A percentile compares a stretch with the other conserved stretches of the same genome.
These are phyloP conservation scores for Persicaria maculosa DNA, from an alignment of 148 eudicot species.

Conservation along the genomic window DNA sequence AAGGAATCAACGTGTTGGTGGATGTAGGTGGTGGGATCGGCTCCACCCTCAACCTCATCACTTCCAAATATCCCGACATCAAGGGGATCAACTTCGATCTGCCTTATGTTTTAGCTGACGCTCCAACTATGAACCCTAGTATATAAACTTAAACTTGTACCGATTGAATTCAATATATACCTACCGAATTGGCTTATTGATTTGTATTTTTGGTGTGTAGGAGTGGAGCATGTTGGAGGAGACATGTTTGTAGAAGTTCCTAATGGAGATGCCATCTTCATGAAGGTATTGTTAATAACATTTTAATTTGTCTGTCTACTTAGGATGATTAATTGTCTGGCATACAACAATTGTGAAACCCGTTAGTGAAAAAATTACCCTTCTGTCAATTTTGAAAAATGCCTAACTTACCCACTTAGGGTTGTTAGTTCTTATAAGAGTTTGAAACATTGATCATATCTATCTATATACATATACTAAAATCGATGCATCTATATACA, in stretches of 20 bases:
- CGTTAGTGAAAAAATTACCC: background rate
- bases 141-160: background rate
- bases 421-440: no score
- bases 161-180: background rate
- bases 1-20: background rate
- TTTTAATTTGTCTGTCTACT: background rate
- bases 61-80: conserved; percentile 9
- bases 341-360: no score
- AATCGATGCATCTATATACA: no score
- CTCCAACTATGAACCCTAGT: conserved; percentile 13
- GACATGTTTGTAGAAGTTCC: conserved; percentile 23
- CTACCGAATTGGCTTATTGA: background rate
- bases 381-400: no score
- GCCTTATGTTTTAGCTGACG: conserved; percentile 10
- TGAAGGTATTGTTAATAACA: conserved; percentile 10
- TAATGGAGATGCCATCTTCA: conserved; percentile 19
- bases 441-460: no score
- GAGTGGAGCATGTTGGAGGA: conserved; percentile 19
- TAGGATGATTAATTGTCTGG: no score
- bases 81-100: conserved; percentile 17
- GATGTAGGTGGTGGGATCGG: conserved; percentile 18
- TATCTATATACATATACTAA: no score
- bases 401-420: no score
- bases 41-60: conserved; percentile 13
- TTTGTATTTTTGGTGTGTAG: background rate